These are phyloP conservation scores for Eragrostis tef DNA, from an alignment of 202 grass and related monocot genomes.

Conservation along the genomic window DNA sequence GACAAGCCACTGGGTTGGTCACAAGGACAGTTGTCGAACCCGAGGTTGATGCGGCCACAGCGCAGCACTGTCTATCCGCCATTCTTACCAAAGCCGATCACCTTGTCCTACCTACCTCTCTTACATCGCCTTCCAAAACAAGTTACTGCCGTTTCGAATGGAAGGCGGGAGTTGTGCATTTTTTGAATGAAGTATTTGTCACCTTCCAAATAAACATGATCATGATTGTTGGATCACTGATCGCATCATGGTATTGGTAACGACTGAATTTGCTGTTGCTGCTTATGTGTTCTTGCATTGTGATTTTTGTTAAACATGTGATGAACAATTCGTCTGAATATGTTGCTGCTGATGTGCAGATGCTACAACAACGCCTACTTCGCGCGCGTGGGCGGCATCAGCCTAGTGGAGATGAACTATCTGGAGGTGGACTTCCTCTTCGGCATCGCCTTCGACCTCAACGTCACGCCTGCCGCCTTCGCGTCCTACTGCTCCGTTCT, in stretches of 20 bases:
- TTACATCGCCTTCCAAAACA: conserved; percentile 21
- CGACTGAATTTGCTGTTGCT: too few relatives aligned
- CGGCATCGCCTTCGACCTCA: conserved; percentile 91
- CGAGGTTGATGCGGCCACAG: conserved; percentile 43
- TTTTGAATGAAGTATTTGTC: neutral
- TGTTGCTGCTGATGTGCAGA: conserved; percentile 41
- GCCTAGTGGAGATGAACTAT: conserved; percentile 95
- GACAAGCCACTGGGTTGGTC: conserved; percentile 50
- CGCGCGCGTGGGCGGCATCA: conserved; percentile 92
- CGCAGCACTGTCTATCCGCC: conserved; percentile 4
- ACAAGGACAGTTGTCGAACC: conserved; percentile 57
- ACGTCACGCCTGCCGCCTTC: conserved; percentile 82
- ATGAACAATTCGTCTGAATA: neutral
- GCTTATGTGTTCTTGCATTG: too few relatives aligned
- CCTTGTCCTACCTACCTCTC: conserved; percentile 9
- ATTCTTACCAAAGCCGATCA: conserved; percentile 35
- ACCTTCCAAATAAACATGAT: neutral
- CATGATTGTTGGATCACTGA: neutral
- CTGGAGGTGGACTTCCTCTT: conserved; percentile 94
- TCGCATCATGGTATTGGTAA: too few relatives aligned
- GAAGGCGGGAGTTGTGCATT: neutral
- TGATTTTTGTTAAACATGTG: neutral
- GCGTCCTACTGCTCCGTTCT: conserved; percentile 77
- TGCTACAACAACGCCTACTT: conserved; percentile 97
- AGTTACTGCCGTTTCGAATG: neutral